Conservation (phyloP, 129 eudicot species). For the Flaveria ramosissima region DNA sequence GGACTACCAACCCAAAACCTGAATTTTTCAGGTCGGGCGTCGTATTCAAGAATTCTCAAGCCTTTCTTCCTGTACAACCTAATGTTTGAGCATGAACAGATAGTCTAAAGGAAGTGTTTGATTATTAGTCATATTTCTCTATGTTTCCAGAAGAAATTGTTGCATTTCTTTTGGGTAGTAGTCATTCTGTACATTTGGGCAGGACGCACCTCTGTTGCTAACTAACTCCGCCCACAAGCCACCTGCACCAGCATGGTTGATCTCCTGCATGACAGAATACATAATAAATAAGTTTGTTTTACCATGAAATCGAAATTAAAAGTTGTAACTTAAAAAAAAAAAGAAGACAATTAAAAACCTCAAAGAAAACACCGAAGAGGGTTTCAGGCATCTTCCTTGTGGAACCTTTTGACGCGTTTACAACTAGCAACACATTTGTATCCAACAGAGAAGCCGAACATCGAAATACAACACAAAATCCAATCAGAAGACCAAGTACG, state of each 20-base stretch:
- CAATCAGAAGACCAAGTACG: conserved; percentile 37
- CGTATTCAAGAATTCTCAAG: not conserved
- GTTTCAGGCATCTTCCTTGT: conserved; percentile 61
- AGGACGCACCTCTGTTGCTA: conserved; percentile 67
- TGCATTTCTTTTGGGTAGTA: not conserved
- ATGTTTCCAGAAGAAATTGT: not conserved
- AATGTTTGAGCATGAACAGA: conserved; percentile 3
- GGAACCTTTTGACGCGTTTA: conserved; percentile 62
- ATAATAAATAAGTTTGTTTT: conserved; percentile 1
- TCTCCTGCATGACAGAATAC: conserved; percentile 57
- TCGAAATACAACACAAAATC: conserved; percentile 39
- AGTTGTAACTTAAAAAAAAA: not conserved
- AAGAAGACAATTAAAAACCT: conserved; percentile 45
- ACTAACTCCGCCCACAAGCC: conserved; percentile 99
- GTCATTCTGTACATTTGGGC: not conserved
- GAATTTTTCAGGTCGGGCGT: not conserved
- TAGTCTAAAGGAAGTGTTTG: not conserved
- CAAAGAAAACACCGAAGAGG: conserved; percentile 85
- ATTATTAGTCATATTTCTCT: not conserved
- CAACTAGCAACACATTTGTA: conserved; percentile 48
- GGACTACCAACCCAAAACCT: not conserved
- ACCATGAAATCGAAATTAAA: not conserved
- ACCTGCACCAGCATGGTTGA: conserved; percentile 98
- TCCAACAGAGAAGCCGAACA: conserved; percentile 54
- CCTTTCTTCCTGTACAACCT: conserved; percentile 1